Base-by-base conservation (phyloP, 257 asterid genomes). In the Nicotiana attenuata region DNA sequence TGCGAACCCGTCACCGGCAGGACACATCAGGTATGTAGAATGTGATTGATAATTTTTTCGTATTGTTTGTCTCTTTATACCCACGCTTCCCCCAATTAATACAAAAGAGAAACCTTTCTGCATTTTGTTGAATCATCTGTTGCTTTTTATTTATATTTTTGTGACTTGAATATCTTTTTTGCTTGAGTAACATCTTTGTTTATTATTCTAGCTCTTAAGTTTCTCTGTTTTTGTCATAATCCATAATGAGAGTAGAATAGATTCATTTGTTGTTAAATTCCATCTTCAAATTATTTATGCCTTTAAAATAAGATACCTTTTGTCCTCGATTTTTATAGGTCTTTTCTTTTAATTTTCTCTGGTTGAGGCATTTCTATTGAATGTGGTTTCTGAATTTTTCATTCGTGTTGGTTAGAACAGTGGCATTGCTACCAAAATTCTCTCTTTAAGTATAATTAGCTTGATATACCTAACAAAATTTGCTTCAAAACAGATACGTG, bases 1-100 rank as follows among this genome's bases (percentile, higher is more conserved):
- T 94, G 99, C 68, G 92, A 93, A 86, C 99, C 99, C 24, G 71
- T 93, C 73, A 93, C 98, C 29, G 99, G 99, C 61, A 92, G 99
- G 89, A 93, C 99, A 35, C 99, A 96, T 89, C 99, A 94, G 97
- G 99, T 92, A 75, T 15, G 26, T 75, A 1, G 22, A 50, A 75
- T 75, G 80, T 50, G 45, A 50, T 4, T 81, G 84, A 77, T 28
- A 57, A 31, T 52, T 50, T 55, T 65, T 14, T 77, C 29, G 55
- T n/a, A 19, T 33, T 19, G 38, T 11, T 53, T 64, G 50, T 66
- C 50, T 22, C 19, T 65, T 64, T 75, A 4, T 75, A 60, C 35
- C 15, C 24, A 47, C 16, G 4, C 61, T 24, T 73, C 3, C 41
- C 63, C 16, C 63, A 47, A 24, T 22, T 73, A 7, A 50, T 45